phyloP scores from a whole-genome alignment of 345 rosid species.

The Melastoma malabathricum region DNA sequence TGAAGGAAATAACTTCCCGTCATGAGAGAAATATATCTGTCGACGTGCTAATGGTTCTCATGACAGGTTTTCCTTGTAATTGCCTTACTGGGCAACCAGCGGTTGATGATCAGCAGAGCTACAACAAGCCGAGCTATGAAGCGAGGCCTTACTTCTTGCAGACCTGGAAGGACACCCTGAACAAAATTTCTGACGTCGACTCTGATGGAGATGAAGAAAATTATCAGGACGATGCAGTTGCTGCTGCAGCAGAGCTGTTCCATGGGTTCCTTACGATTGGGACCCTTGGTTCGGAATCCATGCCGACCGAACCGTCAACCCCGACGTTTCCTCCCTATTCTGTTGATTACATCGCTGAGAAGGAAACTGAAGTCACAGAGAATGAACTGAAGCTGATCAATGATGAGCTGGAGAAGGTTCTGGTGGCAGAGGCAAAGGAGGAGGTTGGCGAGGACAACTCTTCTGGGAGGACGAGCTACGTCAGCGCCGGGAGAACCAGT shows the following conservation, averaged over 20 bases:
- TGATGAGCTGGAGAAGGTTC: conserved; percentile 63
- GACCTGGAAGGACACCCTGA: conserved; percentile 17
- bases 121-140: conserved; percentile 29
- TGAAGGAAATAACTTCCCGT: neutral
- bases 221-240: conserved; percentile 31
- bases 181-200: conserved; percentile 29
- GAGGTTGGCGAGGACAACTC: conserved; percentile 31
- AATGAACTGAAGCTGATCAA: conserved; percentile 55
- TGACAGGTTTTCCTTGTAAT: conserved; percentile 39
- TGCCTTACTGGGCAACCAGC: conserved; percentile 50
- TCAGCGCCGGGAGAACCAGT: conserved; percentile 66
- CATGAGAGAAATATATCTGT: neutral
- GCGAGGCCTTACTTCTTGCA: conserved; percentile 23
- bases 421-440: conserved; percentile 52
- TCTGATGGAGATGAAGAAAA: conserved; percentile 30
- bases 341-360: conserved; percentile 47
- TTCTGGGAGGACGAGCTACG: conserved; percentile 58
- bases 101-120: conserved; percentile 39
- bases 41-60: neutral
- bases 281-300: conserved; percentile 51
- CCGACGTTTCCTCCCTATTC: conserved; percentile 55
- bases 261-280: conserved; percentile 80
- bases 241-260: conserved; percentile 46
- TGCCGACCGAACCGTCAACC: conserved; percentile 34
- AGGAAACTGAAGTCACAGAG: conserved; percentile 60